These are phyloP conservation scores for Colletotrichum plurivorum DNA, from an alignment of 2,329 filamentous ascomycete species.

Conservation along the genomic window DNA sequence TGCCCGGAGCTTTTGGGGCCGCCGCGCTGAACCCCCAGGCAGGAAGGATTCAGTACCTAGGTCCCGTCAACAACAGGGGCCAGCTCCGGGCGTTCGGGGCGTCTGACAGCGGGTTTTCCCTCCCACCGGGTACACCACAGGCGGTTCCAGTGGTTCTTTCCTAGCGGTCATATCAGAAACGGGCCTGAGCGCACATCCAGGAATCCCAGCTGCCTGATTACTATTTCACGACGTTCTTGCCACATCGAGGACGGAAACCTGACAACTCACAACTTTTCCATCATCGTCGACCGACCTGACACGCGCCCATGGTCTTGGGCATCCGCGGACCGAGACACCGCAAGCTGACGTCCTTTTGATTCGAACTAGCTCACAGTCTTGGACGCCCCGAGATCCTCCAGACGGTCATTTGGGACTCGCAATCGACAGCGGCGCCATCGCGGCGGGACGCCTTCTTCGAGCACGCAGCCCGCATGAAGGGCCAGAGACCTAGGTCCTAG, in stretches of 20 bases:
- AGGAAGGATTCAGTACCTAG: neutral
- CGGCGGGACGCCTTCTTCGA: conserved; percentile 8
- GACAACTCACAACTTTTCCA: neutral
- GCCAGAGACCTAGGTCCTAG: too few species aligned
- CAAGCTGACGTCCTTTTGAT: neutral
- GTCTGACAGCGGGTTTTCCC: conserved; percentile 9
- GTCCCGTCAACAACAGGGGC: neutral
- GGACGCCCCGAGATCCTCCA: too few species aligned
- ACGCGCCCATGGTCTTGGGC: neutral
- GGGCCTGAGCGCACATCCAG: neutral
- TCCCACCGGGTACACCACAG: neutral
- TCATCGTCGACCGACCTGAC: neutral
- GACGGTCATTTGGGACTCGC: neutral
- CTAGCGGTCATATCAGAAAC: neutral
- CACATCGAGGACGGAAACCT: neutral
- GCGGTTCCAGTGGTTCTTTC: neutral
- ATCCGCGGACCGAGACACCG: conserved; percentile 5
- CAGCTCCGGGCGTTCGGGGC: neutral
- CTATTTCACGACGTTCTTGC: neutral
- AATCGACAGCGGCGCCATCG: conserved; percentile 15
- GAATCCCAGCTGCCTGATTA: neutral
- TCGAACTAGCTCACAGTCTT: neutral
- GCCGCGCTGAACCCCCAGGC: neutral
- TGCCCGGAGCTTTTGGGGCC: neutral
- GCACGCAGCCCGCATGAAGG: neutral